phyloP scores from a whole-genome alignment of 306 rosid species.

The Vachellia pachyceras region DNA sequence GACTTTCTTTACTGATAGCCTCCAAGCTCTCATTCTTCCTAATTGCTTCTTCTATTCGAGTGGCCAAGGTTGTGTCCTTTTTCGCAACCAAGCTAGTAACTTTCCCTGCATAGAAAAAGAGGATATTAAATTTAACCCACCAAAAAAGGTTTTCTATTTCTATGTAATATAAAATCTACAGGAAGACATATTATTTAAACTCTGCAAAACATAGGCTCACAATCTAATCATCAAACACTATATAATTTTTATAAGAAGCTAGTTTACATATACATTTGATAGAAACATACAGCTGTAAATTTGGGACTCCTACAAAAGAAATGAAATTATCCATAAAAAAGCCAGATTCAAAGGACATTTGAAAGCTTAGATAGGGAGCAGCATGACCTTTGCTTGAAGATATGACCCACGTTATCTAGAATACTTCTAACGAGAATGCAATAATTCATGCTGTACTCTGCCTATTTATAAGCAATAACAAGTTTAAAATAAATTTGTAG shows the following conservation, averaged over 20 bases:
- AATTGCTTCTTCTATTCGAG: slow-evolving; percentile 88
- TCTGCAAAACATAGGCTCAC: not conserved
- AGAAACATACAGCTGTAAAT: not conserved
- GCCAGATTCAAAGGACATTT: slow-evolving; percentile 16
- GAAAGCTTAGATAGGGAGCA: slow-evolving; percentile 19
- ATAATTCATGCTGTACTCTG: slow-evolving; percentile 6
- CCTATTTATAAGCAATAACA: slow-evolving; percentile 12
- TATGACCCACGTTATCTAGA: slow-evolving; percentile 1
- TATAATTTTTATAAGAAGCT: not conserved
- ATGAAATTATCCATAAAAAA: not conserved
- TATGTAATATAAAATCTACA: not conserved
- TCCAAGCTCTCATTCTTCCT: slow-evolving; percentile 93
- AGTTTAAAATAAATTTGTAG: slow-evolving; percentile 3
- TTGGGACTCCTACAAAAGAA: not conserved
- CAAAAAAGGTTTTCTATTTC: not conserved
- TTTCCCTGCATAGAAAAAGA: slow-evolving; percentile 67
- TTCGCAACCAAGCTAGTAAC: slow-evolving; percentile 90
- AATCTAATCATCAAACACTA: not conserved
- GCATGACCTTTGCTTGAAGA: slow-evolving; percentile 19
- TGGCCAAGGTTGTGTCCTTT: slow-evolving; percentile 67
- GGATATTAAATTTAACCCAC: not conserved
- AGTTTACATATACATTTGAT: slow-evolving; percentile 4
- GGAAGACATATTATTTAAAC: not conserved
- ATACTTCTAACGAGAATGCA: not conserved
- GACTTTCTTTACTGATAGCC: slow-evolving; percentile 67